Percentiles rank a stretch among this genome's conserved stretches.
These are phyloP conservation scores for Pleurostoma richardsiae DNA, from an alignment of 2,329 filamentous ascomycete species.

Conservation along the genomic window DNA sequence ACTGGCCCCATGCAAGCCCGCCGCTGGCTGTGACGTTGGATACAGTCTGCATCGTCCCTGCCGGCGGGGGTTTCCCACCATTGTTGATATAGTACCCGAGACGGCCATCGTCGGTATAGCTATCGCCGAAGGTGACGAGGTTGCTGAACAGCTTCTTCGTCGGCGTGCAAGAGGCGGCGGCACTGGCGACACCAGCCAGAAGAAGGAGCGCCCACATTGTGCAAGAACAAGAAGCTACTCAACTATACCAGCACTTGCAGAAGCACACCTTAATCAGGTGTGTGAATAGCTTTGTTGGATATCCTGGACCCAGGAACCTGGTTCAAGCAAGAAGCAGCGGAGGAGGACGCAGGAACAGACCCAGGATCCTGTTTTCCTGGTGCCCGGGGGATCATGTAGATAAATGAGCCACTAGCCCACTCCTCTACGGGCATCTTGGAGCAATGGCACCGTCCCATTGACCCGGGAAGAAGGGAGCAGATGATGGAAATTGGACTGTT, in stretches of 20 bases:
- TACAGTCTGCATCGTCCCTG: slow-evolving; percentile 43
- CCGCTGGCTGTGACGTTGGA: slow-evolving; percentile 55
- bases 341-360: too few relatives aligned
- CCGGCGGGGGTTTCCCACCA: slow-evolving; percentile 55
- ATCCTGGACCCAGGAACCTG: too few relatives aligned
- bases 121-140: slow-evolving; percentile 68
- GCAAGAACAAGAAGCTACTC: not conserved
- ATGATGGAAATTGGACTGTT: not conserved
- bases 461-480: slow-evolving; percentile 12
- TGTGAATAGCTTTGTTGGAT: too few relatives aligned
- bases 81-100: slow-evolving; percentile 56
- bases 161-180: slow-evolving; percentile 2
- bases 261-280: too few relatives aligned
- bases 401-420: too few relatives aligned
- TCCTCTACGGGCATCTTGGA: not conserved
- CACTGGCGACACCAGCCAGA: slow-evolving; percentile 13
- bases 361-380: too few relatives aligned
- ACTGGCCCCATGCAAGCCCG: slow-evolving; percentile 64
- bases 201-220: slow-evolving; percentile 13
- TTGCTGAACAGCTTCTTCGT: slow-evolving; percentile 46
- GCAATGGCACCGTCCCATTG: slow-evolving; percentile 13
- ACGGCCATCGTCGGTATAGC: slow-evolving; percentile 70
- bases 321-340: too few relatives aligned
- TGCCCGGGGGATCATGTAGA: too few relatives aligned
- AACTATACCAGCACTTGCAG: not conserved